A percentile compares a stretch with the other conserved stretches of the same genome.
phyloP scores from a whole-genome alignment of 176 grass and related monocot genomes.

The Avena insularis region DNA sequence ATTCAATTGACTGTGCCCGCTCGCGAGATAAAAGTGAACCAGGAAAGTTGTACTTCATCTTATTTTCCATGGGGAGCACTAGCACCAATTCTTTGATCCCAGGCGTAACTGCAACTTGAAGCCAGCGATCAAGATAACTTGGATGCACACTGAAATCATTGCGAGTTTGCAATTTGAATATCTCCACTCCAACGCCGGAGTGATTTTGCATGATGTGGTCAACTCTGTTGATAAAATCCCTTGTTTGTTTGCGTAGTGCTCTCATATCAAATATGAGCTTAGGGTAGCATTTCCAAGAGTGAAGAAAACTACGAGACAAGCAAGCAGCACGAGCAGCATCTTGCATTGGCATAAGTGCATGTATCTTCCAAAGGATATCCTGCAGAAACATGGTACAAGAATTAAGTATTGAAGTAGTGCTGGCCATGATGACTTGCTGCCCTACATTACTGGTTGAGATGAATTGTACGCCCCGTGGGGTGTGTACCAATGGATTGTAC shows the following conservation, averaged over 20 bases:
- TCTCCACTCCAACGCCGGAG: conserved; percentile 3
- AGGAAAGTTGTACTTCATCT: conserved; percentile 27
- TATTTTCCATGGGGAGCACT: neutral
- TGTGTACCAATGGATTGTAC: neutral
- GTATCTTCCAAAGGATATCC: conserved; percentile 34
- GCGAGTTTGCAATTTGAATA: neutral
- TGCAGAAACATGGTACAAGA: conserved; percentile 22
- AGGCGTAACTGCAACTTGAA: conserved; percentile 18
- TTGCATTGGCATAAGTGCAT: conserved; percentile 21
- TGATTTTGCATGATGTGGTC: conserved; percentile 29
- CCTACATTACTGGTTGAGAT: conserved; percentile 9
- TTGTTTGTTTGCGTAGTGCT: neutral
- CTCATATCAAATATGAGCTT: conserved; percentile 25
- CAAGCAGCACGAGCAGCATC: conserved; percentile 33
- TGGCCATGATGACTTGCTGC: neutral
- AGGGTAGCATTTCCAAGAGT: conserved; percentile 34
- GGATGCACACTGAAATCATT: conserved; percentile 10
- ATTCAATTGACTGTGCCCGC: conserved; percentile 7
- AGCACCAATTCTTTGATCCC: conserved; percentile 26
- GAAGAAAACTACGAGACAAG: neutral
- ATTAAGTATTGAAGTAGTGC: neutral
- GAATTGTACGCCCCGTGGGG: conserved; percentile 9
- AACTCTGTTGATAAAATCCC: conserved; percentile 29
- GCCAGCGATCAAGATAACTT: conserved; percentile 17
- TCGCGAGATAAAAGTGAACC: conserved; percentile 11